Conservation (phyloP, 331 rosid species). For the Phaseolus coccineus region DNA sequence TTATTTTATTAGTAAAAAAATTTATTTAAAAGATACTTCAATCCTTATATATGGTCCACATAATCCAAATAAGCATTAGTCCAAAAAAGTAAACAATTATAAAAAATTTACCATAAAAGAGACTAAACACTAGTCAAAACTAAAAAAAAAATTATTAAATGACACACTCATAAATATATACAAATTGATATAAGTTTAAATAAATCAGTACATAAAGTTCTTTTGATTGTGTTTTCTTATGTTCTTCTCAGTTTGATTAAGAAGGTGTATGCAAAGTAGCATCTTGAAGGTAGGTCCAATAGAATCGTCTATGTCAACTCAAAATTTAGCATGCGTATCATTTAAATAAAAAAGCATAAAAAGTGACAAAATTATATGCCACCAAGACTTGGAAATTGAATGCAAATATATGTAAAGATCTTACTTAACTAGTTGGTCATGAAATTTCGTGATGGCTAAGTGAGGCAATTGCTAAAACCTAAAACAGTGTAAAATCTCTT, state of each 20-base stretch:
- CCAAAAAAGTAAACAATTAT: too few relatives aligned
- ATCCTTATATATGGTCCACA: too few relatives aligned
- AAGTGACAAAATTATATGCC: slow-evolving; percentile 47
- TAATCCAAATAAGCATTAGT: too few relatives aligned
- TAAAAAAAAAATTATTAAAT: too few relatives aligned
- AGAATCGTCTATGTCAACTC: slow-evolving; percentile 57
- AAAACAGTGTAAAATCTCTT: too few relatives aligned
- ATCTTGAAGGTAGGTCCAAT: slow-evolving; percentile 54
- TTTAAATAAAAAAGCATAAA: slow-evolving; percentile 5
- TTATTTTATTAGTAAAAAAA: too few relatives aligned
- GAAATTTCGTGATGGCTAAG: neutral
- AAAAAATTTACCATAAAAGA: too few relatives aligned
- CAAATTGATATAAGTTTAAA: too few relatives aligned
- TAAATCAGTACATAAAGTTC: neutral
- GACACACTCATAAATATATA: too few relatives aligned
- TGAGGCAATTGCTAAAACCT: neutral
- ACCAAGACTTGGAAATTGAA: slow-evolving; percentile 33
- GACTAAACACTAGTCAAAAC: too few relatives aligned
- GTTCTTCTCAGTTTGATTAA: neutral
- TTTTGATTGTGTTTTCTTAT: neutral
- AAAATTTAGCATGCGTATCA: slow-evolving; percentile 42
- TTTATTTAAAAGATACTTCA: too few relatives aligned
- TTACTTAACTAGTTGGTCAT: slow-evolving; percentile 44
- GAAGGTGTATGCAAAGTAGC: slow-evolving; percentile 24
- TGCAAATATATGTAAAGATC: neutral